Base-by-base conservation (phyloP, 2,329 filamentous ascomycete species). In the Arthroderma sp. region DNA sequence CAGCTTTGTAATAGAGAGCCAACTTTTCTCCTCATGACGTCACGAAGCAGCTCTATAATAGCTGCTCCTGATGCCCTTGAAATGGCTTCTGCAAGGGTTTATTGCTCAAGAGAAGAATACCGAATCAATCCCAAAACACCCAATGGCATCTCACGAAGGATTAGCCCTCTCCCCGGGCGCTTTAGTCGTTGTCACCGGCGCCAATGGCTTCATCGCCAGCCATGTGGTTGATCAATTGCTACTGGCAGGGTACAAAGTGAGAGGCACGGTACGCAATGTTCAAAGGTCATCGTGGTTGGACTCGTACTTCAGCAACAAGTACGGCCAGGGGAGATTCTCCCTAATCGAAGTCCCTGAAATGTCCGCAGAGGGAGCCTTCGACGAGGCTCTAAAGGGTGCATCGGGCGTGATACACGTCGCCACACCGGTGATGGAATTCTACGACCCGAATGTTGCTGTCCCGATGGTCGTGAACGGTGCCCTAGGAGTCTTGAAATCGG, bases 181-280 rank as follows among this genome's bases (percentile, higher is more conserved):
- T 2, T 51, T 48, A 36, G 55, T 72, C 29, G 61, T 73, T 3
- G 62, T 74, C 9, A 72, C 69, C 0, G 69, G 70, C 5, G 64
- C 59, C 2, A 72, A 63, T 40, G 69, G 70, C 32, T 70, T 64
- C 50, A 58, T 73, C 27, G 69, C 57, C 28, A 62, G 61, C 5
- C 65, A 73, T 37, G 55, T 69, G 3, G 55, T 58, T 31, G 52
- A 66, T n/a, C 53, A 64, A 9, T 55, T 73, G 7, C 58, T 73
- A 11, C 44, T 58, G 1, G 53, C 56, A 3, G 68, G 68, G 9
- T 71, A 63, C 50, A 50, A 51, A 5, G 68, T 73, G 4, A 64
- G 69, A 22, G 68, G 68, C 11, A 71, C 70, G 1, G 61, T 66
- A 4, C 63, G 70, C 10, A 28, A 28, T 22, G 15, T 22, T 22